These are phyloP conservation scores for Tricholoma flavovirens DNA, from an alignment of 768 basidiomycete genomes.

Conservation along the genomic window DNA sequence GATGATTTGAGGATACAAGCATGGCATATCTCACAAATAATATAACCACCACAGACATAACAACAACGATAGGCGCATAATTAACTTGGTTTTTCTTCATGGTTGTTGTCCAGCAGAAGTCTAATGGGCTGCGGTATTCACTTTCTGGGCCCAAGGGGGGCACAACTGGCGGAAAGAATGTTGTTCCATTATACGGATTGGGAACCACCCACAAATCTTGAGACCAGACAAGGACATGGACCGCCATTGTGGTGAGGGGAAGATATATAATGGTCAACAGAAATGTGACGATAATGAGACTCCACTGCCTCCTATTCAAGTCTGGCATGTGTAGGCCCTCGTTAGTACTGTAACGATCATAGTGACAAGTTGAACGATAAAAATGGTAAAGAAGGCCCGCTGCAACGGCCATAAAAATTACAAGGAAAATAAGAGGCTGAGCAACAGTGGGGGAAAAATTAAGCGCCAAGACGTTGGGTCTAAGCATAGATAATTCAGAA, in stretches of 20 bases:
- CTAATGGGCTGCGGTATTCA: slow-evolving; percentile 54
- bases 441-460: slow-evolving; percentile 61
- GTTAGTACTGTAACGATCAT: slow-evolving; percentile 40
- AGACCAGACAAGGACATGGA: slow-evolving; percentile 75
- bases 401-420: slow-evolving; percentile 51
- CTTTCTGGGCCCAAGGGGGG: slow-evolving; percentile 49
- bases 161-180: slow-evolving; percentile 41
- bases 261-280: slow-evolving; percentile 65
- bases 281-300: slow-evolving; percentile 57
- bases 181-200: slow-evolving; percentile 60
- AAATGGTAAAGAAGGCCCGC: slow-evolving; percentile 54
- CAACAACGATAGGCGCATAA: slow-evolving; percentile 56
- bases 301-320: slow-evolving; percentile 40
- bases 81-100: slow-evolving; percentile 68
- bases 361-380: slow-evolving; percentile 40
- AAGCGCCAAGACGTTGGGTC: slow-evolving; percentile 69
- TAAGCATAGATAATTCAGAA: slow-evolving; percentile 17
- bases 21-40: slow-evolving; percentile 35
- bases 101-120: slow-evolving; percentile 78
- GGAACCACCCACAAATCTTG: slow-evolving; percentile 69
- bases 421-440: slow-evolving; percentile 55
- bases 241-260: slow-evolving; percentile 70
- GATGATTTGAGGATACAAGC: neutral
- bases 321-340: slow-evolving; percentile 51
- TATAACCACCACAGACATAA: slow-evolving; percentile 50